Base-by-base conservation (phyloP, 139 green algal genomes). In the Medakamo hakoo region DNA sequence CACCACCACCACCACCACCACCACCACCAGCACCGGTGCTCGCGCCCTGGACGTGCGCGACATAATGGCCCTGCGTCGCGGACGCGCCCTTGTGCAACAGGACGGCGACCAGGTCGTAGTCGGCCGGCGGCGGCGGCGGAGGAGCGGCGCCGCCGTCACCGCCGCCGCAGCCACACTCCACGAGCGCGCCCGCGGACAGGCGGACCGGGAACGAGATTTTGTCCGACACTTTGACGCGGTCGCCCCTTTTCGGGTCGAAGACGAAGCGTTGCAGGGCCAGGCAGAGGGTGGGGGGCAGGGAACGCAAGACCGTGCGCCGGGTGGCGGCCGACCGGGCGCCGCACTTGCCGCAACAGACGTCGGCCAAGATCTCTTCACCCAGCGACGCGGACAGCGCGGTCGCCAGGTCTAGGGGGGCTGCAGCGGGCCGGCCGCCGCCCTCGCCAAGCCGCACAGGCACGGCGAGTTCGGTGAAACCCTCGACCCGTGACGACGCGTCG, bases 211-310 rank as follows among this genome's bases (percentile, higher is more conserved):
- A 52, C 40, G 40, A 52, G 9, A 52, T 9, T 16, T 9, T 9
- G 9, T 9, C 9, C 40, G 40, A 9, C 40, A 52, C 40, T 16
- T 52, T 52, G 40, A 52, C 40, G 40, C 40, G 40, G 9, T 9
- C 40, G 40, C 40, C 40, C 9, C 40, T 9, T 21, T 9, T 16
- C 40, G 40, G 9, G 70, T 96, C 83, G 71, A 93, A 96, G 20
- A 94, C 84, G 63, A 96, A 96, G 57, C 89, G 82, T 78, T 94
- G 86, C 55, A 96, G 80, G 4, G 81, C 80, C 55, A 96, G 52
- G 67, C 84, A 87, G 20, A 95, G 71, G 68, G 88, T 77, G 4
- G 85, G 88, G 25, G 89, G 89, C 64, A 94, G 66, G 23, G 29
- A 57, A 18, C 71, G 69, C 30, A 96, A 72, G 56, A 64, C 66